Evolutionary conservation across 768 basidiomycete species (phyloP), one percentile per base, ranked within the genome.

Genomic region (Termitomyces sp.): DNA sequence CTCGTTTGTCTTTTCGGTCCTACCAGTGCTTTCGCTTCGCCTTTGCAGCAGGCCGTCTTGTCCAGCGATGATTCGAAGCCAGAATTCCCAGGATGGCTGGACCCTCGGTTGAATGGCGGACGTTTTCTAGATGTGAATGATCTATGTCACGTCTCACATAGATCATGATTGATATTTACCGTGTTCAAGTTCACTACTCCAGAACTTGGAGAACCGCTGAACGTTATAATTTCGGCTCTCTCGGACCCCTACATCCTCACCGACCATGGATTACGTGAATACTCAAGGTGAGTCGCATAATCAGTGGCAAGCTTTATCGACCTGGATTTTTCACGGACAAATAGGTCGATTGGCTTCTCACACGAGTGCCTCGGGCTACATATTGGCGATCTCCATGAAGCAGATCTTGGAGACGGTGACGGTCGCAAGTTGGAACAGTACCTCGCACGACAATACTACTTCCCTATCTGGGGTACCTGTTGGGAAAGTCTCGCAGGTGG

Each of bases 221-320:
- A 94, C 64, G 77, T 91, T 47, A 87, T 94, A 63, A 85, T 94
- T 44, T 88, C 89, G 28, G 86, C 82, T 45, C 74, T 72, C 28
- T 93, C 90, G 1, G 90, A 94, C 65, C 89, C 91, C 0, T 87
- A 81, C 67, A 72, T 94, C 54, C 82, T 94, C 60, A 87, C 88
- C 7, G 87, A 91, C 38, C 60, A 68, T 14, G 92, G 92, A 4
- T 80, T 94, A 61, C 79, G 76, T 47, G 68, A 71, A 58, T 93
- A 90, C 66, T 78, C 86, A 62, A 87, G 85, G 87, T 89, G 60
- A 57, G 69, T 62, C n/a, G 6, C n/a, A 33, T 17, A 5, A 26
- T 41, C 50, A 28, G 26, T 17, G 23, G 35, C 23, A 30, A 23
- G n/a, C 44, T 35, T 33, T n/a, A 17, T 15, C 17, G 23, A 14